Evolutionary conservation across 768 basidiomycete species (phyloP).

Genomic region (Hericium coralloides): DNA sequence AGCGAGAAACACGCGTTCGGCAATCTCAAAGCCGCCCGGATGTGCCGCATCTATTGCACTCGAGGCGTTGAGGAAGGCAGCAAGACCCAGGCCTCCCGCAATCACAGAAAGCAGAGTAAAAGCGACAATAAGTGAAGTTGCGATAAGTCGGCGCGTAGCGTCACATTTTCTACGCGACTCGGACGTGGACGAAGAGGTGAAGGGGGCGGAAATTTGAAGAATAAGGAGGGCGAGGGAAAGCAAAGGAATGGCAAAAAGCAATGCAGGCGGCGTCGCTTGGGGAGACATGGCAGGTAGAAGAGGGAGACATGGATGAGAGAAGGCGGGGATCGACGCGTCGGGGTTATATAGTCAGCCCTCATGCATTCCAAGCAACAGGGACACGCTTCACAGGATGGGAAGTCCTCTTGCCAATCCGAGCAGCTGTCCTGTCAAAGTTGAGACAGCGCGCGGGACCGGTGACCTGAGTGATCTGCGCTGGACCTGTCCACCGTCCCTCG

Average conservation of each 20-base stretch:
- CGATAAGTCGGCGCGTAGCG: neutral
- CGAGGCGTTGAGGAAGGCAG: neutral
- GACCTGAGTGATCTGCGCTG: no score
- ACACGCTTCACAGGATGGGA: no score
- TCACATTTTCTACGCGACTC: neutral
- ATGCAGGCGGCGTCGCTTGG: neutral
- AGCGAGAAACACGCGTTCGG: neutral
- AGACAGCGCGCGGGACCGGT: no score
- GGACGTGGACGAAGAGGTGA: neutral
- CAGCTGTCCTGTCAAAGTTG: no score
- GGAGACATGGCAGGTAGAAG: neutral
- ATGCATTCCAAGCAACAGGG: no score
- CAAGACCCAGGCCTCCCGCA: neutral
- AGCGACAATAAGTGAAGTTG: neutral
- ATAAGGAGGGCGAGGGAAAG: neutral
- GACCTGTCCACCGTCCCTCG: no score
- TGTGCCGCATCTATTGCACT: neutral
- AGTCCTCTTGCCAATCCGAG: no score
- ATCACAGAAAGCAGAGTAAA: neutral
- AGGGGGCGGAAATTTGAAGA: neutral
- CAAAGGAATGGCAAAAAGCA: neutral
- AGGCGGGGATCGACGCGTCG: neutral
- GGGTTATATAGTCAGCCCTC: neutral
- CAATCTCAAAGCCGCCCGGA: neutral
- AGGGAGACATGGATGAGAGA: neutral